Evolutionary conservation across 257 asterid genomes (phyloP).

Genomic region (Ajuga chamaepitys): DNA sequence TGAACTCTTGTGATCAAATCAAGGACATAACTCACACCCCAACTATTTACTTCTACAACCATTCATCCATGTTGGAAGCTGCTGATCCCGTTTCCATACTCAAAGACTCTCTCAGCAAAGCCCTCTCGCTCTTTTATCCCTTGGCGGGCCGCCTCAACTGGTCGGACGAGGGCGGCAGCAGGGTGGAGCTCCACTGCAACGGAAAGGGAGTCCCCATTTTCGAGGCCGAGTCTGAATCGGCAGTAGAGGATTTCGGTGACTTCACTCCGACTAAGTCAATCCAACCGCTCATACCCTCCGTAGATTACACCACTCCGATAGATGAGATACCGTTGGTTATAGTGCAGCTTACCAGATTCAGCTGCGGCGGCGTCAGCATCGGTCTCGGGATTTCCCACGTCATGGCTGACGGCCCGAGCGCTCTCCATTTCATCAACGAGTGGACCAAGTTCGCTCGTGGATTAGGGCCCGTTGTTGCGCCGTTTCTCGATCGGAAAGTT

Average conservation of each 20-base stretch:
- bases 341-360: constrained; percentile 42
- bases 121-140: constrained; percentile 41
- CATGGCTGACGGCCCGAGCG: constrained; percentile 51
- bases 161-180: constrained; percentile 39
- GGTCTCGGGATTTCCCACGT: constrained; percentile 44
- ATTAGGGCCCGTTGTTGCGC: constrained; percentile 6
- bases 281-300: constrained; percentile 33
- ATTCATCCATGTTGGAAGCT: constrained; percentile 12
- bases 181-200: constrained; percentile 57
- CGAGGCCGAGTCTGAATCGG: constrained; percentile 42
- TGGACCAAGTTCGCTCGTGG: constrained; percentile 41
- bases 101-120: constrained; percentile 37
- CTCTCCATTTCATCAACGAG: constrained; percentile 35
- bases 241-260: constrained; percentile 43
- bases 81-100: constrained; percentile 2
- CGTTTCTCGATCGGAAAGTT: constrained; percentile 27
- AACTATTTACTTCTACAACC: constrained; percentile 39
- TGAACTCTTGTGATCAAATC: constrained; percentile 45
- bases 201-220: constrained; percentile 35
- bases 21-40: constrained; percentile 52
- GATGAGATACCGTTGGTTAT: constrained; percentile 36
- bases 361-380: constrained; percentile 45
- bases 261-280: constrained; percentile 42
- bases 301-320: constrained; percentile 41
- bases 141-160: constrained; percentile 48